Percentiles rank a stretch among this genome's conserved stretches.
These are phyloP conservation scores for Pyracantha coccinea DNA, from an alignment of 331 rosid species.

Conservation along the genomic window DNA sequence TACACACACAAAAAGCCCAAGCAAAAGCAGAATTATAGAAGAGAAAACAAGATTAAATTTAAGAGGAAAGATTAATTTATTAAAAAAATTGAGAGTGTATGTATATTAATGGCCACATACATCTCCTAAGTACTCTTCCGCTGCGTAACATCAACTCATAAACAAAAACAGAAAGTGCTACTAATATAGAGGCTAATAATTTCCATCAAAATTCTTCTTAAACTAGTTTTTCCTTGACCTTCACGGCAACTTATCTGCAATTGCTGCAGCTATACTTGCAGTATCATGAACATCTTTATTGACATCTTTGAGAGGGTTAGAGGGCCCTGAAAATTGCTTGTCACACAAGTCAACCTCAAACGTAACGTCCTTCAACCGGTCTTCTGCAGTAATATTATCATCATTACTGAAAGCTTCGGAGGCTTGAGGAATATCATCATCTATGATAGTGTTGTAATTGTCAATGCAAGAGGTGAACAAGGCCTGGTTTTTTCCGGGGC, in stretches of 20 bases:
- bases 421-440: conserved; percentile 34
- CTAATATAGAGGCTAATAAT: not conserved
- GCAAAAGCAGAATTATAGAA: too few species aligned
- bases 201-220: not conserved
- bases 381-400: conserved; percentile 30
- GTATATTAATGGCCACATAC: too few species aligned
- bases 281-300: conserved; percentile 26
- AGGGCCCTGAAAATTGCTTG: conserved; percentile 15
- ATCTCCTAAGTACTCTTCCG: not conserved
- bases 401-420: conserved; percentile 34
- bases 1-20: too few species aligned
- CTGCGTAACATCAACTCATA: not conserved
- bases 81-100: too few species aligned
- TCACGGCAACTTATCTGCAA: conserved; percentile 2
- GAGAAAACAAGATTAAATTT: too few species aligned
- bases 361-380: conserved; percentile 28
- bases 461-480: not conserved
- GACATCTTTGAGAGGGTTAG: conserved; percentile 10
- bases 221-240: not conserved
- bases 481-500: not conserved
- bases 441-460: not conserved
- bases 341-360: conserved; percentile 27
- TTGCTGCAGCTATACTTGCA: conserved; percentile 30
- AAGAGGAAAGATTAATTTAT: too few species aligned
- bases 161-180: not conserved